Conservation (phyloP, 2,329 filamentous ascomycete genomes). For the Trichoderma sp. region DNA sequence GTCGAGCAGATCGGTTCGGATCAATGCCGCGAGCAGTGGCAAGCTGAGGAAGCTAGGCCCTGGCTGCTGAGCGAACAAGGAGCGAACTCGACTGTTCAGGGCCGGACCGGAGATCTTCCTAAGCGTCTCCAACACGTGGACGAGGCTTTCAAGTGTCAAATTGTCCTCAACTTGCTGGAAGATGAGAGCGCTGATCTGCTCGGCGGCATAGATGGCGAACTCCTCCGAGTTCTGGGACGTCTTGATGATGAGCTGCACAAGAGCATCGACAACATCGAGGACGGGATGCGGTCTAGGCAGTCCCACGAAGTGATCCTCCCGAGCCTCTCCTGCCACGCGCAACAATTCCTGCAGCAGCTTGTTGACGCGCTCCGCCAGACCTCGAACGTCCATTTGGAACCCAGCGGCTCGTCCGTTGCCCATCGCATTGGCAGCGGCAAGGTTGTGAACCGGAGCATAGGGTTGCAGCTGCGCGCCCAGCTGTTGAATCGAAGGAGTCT, state of each 20-base stretch:
- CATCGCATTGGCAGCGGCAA: slow-evolving; percentile 38
- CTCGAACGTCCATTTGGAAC: slow-evolving; percentile 56
- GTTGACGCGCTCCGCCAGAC: slow-evolving; percentile 57
- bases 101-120: slow-evolving; percentile 60
- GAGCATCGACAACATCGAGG: slow-evolving; percentile 63
- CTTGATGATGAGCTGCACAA: slow-evolving; percentile 65
- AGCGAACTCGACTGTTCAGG: slow-evolving; percentile 57
- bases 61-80: slow-evolving; percentile 60
- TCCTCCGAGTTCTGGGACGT: slow-evolving; percentile 63
- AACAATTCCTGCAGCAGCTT: slow-evolving; percentile 62
- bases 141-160: slow-evolving; percentile 62
- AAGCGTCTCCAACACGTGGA: slow-evolving; percentile 63
- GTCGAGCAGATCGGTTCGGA: slow-evolving; percentile 63
- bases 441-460: slow-evolving; percentile 57
- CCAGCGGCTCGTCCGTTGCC: slow-evolving; percentile 55
- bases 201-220: slow-evolving; percentile 60
- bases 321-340: slow-evolving; percentile 54
- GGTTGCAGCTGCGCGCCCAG: slow-evolving; percentile 56
- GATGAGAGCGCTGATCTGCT: slow-evolving; percentile 60
- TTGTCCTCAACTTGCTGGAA: slow-evolving; percentile 59
- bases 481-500: slow-evolving; percentile 60
- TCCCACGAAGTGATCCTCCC: slow-evolving; percentile 62
- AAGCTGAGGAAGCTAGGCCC: slow-evolving; percentile 59
- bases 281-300: slow-evolving; percentile 61
- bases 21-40: slow-evolving; percentile 59